phyloP scores from a whole-genome alignment of 352 stramenopile species.

The Phytopythium vexans region DNA sequence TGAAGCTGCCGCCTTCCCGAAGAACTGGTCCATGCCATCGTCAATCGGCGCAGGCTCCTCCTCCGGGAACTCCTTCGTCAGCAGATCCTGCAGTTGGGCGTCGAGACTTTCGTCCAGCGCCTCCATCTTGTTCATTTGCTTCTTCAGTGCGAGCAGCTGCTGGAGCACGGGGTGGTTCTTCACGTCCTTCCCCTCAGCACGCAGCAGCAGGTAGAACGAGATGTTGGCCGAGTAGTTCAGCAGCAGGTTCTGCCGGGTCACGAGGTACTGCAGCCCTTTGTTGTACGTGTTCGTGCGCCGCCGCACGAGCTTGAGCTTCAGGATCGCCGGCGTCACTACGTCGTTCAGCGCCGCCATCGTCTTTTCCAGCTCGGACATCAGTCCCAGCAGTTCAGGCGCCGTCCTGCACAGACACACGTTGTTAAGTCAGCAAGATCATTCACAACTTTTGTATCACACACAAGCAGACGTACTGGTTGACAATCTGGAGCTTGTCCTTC shows the following conservation, averaged over 20 bases:
- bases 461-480: conserved; percentile 65
- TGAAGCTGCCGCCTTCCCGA: conserved; percentile 25
- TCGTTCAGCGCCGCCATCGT: conserved; percentile 66
- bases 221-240: conserved; percentile 87
- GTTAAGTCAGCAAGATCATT: neutral
- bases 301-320: conserved; percentile 68
- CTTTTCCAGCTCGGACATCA: conserved; percentile 63
- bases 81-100: conserved; percentile 56
- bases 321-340: conserved; percentile 59
- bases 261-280: conserved; percentile 68
- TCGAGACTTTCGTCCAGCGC: conserved; percentile 53
- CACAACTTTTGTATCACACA: neutral
- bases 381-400: conserved; percentile 69
- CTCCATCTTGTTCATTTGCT: conserved; percentile 66
- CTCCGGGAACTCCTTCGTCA: conserved; percentile 60
- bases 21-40: conserved; percentile 75
- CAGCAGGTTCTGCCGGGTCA: conserved; percentile 78
- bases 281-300: conserved; percentile 55
- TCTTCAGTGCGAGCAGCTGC: conserved; percentile 75
- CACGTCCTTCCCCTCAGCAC: conserved; percentile 77
- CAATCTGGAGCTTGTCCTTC: conserved; percentile 85
- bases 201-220: conserved; percentile 82
- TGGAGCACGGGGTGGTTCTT: conserved; percentile 73
- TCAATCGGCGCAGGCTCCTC: conserved; percentile 32
- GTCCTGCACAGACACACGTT: conserved; percentile 21